phyloP scores from a whole-genome alignment of 2,329 filamentous ascomycete species.

The Volutella citrinella region DNA sequence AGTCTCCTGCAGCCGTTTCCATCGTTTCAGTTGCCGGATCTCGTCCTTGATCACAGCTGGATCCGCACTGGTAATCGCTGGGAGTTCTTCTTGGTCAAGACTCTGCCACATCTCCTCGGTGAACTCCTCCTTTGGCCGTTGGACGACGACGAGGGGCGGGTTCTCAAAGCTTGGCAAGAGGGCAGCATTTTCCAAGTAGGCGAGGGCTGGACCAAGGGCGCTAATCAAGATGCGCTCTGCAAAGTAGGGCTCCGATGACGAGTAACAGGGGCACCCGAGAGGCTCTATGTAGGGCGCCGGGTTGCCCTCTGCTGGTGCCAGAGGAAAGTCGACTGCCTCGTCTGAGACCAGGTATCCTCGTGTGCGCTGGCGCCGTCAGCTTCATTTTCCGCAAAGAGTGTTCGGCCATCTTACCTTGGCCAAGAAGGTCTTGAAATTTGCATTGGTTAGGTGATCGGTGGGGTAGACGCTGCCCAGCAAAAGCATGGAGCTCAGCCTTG shows the following conservation, averaged over 20 bases:
- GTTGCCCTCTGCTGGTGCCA: conserved; percentile 53
- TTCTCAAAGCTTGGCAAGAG: conserved; percentile 37
- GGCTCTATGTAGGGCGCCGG: conserved; percentile 36
- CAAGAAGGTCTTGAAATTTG: conserved; percentile 48
- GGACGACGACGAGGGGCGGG: conserved; percentile 31
- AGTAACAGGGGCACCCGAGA: conserved; percentile 65
- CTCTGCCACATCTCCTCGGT: conserved; percentile 29
- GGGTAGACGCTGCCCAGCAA: conserved; percentile 47
- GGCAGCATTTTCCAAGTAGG: conserved; percentile 60
- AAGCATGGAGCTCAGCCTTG: conserved; percentile 45
- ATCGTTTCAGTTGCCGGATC: conserved; percentile 22
- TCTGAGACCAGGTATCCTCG: conserved; percentile 59
- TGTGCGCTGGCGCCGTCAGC: conserved; percentile 42
- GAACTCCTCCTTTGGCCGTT: conserved; percentile 16
- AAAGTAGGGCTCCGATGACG: conserved; percentile 59
- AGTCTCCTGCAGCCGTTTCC: conserved; percentile 26
- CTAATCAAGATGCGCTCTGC: conserved; percentile 61
- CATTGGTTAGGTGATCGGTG: conserved; percentile 37
- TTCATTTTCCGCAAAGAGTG: not conserved
- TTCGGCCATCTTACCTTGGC: conserved; percentile 39
- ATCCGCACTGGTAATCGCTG: conserved; percentile 19
- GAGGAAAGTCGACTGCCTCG: conserved; percentile 47
- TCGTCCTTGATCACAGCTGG: conserved; percentile 19
- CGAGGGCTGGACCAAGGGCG: conserved; percentile 51
- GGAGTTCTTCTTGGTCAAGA: conserved; percentile 29